Evolutionary conservation across 225 moss, liverwort and hornwort genomes (phyloP).

Genomic region (Neckera pumila): DNA sequence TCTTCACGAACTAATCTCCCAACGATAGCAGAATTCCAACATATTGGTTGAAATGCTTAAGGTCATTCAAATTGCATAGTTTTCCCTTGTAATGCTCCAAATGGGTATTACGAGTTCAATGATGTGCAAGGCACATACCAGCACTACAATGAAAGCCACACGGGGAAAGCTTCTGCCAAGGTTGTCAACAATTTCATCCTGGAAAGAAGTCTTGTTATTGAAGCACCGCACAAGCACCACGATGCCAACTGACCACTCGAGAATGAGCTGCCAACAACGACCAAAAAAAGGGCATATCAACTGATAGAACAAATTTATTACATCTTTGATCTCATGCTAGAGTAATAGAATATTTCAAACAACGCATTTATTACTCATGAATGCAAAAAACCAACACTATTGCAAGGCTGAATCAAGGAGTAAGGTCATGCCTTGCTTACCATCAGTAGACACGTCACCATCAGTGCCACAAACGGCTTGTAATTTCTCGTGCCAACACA

Average conservation of each 20-base stretch:
- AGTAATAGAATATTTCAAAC: background rate
- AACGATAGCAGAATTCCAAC: background rate
- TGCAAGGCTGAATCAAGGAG: too few relatives aligned
- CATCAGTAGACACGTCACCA: conserved; percentile 79
- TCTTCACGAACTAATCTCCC: background rate
- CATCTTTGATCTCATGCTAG: background rate
- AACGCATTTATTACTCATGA: background rate
- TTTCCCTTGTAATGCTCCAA: background rate
- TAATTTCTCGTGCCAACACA: conserved; percentile 87
- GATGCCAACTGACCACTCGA: conserved; percentile 71
- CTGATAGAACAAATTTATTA: background rate
- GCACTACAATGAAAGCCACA: conserved; percentile 50
- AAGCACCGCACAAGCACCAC: conserved; percentile 76
- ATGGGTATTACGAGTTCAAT: background rate
- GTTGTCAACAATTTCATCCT: conserved; percentile 56
- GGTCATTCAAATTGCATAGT: background rate
- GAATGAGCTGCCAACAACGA: conserved; percentile 35
- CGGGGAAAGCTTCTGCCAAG: conserved; percentile 84
- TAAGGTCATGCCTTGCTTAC: conserved; percentile 12
- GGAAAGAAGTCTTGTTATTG: conserved; percentile 36
- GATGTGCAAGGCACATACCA: conserved; percentile 26
- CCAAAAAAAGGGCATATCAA: background rate
- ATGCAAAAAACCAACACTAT: background rate
- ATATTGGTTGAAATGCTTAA: background rate
- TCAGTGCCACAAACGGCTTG: conserved; percentile 73